A percentile compares a stretch with the other conserved stretches of the same genome.
Conservation (phyloP, 441 rosid species). For the Gossypium aridum region DNA sequence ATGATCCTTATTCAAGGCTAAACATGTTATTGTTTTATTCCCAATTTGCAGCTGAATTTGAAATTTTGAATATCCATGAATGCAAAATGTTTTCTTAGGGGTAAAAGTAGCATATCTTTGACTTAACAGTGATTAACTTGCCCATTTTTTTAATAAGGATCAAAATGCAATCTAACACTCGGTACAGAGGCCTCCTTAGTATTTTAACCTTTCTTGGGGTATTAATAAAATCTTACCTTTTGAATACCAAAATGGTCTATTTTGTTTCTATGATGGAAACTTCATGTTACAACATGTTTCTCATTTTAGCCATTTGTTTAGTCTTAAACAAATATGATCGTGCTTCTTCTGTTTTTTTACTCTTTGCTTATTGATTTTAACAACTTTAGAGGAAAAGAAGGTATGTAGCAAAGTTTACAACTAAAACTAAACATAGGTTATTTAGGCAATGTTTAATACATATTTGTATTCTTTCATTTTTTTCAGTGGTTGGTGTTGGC, state of each 20-base stretch:
- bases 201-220: too few relatives aligned
- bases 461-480: background rate
- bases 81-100: too few relatives aligned
- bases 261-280: background rate
- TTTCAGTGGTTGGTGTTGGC: slow-evolving; percentile 66
- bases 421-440: too few relatives aligned
- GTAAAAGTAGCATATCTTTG: too few relatives aligned
- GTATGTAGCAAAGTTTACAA: too few relatives aligned
- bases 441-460: background rate
- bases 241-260: background rate
- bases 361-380: background rate
- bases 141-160: too few relatives aligned
- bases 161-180: too few relatives aligned
- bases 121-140: too few relatives aligned
- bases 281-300: background rate
- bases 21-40: too few relatives aligned
- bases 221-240: background rate
- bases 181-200: too few relatives aligned
- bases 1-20: too few relatives aligned
- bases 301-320: background rate
- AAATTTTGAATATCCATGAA: background rate
- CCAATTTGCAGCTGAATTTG: background rate
- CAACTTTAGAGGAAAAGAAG: background rate
- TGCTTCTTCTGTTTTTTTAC: background rate
- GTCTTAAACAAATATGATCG: background rate